phyloP scores from a whole-genome alignment of 2,329 filamentous ascomycete genomes.

The Ceratocystis variospora region DNA sequence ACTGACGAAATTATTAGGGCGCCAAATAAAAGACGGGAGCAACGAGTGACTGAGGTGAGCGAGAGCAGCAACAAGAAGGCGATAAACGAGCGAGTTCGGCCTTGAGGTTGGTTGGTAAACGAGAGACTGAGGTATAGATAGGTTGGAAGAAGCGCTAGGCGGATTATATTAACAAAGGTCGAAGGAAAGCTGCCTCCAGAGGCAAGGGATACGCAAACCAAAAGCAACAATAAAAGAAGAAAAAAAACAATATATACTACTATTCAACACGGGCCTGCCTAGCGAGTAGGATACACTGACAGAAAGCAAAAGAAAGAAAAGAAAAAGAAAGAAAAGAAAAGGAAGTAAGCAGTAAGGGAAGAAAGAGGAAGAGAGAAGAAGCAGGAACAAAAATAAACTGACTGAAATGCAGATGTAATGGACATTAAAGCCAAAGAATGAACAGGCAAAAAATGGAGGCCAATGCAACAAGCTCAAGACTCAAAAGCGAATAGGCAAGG shows the following conservation, averaged over 20 bases:
- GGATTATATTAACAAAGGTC: conserved; percentile 10
- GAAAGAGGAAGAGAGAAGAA: neutral
- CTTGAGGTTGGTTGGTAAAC: neutral
- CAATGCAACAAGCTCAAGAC: conserved; percentile 4
- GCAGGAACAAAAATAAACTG: neutral
- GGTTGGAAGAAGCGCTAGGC: neutral
- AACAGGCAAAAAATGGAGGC: neutral
- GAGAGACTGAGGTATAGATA: neutral
- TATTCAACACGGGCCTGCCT: conserved; percentile 14
- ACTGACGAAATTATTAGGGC: neutral
- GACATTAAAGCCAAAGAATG: conserved; percentile 6
- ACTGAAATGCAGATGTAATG: conserved; percentile 4
- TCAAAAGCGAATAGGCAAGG: neutral
- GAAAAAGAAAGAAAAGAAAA: conserved; percentile 16
- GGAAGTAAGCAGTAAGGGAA: conserved; percentile 7
- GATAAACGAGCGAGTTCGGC: conserved; percentile 2
- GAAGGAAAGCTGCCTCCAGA: conserved; percentile 14
- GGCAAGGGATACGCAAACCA: conserved; percentile 9
- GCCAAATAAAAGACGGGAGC: neutral
- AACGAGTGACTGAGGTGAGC: conserved; percentile 5
- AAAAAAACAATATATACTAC: conserved; percentile 14
- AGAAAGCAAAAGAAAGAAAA: conserved; percentile 19
- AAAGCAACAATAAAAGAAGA: conserved; percentile 19
- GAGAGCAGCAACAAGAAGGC: neutral
- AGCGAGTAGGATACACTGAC: conserved; percentile 4